phyloP scores from a whole-genome alignment of 164 flowering plant genomes.

The Piper longum region DNA sequence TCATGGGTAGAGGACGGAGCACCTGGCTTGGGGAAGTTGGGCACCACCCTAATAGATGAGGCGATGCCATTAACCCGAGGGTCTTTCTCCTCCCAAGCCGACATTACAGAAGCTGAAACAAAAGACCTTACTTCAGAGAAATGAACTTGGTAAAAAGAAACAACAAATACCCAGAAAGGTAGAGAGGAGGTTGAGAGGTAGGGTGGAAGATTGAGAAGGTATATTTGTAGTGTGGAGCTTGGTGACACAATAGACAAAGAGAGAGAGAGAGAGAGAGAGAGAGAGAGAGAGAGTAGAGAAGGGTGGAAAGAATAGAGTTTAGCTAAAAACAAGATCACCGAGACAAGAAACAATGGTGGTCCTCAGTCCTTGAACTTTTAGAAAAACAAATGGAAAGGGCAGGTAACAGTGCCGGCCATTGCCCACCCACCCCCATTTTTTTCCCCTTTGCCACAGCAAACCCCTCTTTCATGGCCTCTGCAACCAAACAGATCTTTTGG shows the following conservation, averaged over 20 bases:
- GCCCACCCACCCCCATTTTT: neutral
- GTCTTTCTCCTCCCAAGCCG: slow-evolving; percentile 38
- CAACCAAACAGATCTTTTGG: neutral
- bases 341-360: neutral
- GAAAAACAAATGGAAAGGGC: neutral
- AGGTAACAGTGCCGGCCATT: neutral
- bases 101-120: slow-evolving; percentile 32
- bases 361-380: neutral
- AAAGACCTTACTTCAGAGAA: too few relatives aligned
- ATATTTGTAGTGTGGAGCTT: neutral
- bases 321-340: neutral
- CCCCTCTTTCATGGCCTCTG: neutral
- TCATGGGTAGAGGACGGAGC: neutral
- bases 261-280: neutral
- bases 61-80: slow-evolving; percentile 62
- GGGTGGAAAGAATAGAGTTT: too few relatives aligned
- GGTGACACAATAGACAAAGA: neutral
- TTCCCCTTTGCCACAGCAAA: too few relatives aligned
- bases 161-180: neutral
- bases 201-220: neutral
- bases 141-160: too few relatives aligned
- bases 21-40: slow-evolving; percentile 86
- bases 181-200: neutral
- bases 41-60: slow-evolving; percentile 68
- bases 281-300: neutral